Evolutionary conservation across 2,329 filamentous ascomycete species (phyloP), one percentile per base, ranked within the genome.

Genomic region (Hansfordia pulvinata): DNA sequence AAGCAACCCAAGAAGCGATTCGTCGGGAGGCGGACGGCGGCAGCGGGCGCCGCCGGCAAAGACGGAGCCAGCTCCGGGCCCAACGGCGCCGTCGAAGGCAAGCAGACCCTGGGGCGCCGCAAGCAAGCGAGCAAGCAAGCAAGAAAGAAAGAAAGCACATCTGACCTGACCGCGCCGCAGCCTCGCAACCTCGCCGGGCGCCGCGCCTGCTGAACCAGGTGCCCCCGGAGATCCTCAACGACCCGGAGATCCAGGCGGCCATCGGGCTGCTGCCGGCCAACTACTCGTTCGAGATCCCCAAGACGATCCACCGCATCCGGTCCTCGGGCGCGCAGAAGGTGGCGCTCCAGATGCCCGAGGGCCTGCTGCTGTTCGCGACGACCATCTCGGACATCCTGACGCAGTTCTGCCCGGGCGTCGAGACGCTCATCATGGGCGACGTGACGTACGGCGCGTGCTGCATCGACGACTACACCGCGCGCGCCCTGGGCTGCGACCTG

Each of bases 371-470:
- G 30, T 98, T 98, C 49, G 90, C 90, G 13, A 96, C 90, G 15
- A 98, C 90, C 19, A 88, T 98, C 39, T 93, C 90, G 4, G 90
- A 98, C 49, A 96, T 98, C 42, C 62, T 98, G 25, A 83, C 81
- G 1, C 80, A 86, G 47, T 98, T 98, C 58, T 98, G 90, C 46
- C 79, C 84, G 0, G 85, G 81, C 2, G 78, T 80, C 20, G 83
- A 92, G 49, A 96, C 88, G 2, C 64, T 96, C 28, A 98, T 98
- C 51, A 98, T 98, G 90, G 90, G 90, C 34, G 90, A 98, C 49
- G 90, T 98, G 22, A 98, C 90, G 1, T 98, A 98, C 50, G 90
- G 90, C 35, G 90, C 90, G 13, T 98, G 90, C 60, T 98, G 90
- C 48, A 94, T 98, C 42, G 90, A 98, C 50, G 90, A 98, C 56